A percentile compares a stretch with the other conserved stretches of the same genome.
These are phyloP conservation scores for Dillenia suffruticosa DNA, from an alignment of 164 flowering plant species.

Conservation along the genomic window DNA sequence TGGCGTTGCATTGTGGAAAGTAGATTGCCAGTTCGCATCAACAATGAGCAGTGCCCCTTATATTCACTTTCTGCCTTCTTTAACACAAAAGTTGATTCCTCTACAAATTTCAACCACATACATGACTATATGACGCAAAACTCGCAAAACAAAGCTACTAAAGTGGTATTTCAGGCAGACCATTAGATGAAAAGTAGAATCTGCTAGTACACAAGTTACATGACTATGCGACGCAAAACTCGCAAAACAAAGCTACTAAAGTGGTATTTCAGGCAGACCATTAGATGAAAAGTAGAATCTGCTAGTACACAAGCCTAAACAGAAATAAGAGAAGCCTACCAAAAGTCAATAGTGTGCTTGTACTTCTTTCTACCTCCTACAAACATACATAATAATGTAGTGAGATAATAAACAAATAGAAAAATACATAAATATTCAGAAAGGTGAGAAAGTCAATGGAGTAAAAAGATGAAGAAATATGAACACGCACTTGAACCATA, in stretches of 20 bases:
- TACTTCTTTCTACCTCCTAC: conserved; percentile 93
- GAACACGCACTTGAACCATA: conserved; percentile 74
- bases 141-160: too few relatives aligned
- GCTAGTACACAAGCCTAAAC: too few relatives aligned
- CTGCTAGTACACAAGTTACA: too few relatives aligned
- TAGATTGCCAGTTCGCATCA: conserved; percentile 74
- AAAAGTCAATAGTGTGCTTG: conserved; percentile 65
- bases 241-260: too few relatives aligned
- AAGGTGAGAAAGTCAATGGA: background rate
- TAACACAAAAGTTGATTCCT: conserved; percentile 76
- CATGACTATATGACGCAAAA: too few relatives aligned
- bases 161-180: too few relatives aligned
- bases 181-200: too few relatives aligned
- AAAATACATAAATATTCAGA: background rate
- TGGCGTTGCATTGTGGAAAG: conserved; percentile 89
- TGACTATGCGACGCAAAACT: too few relatives aligned
- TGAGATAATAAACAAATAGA: background rate
- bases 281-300: too few relatives aligned
- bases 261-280: too few relatives aligned
- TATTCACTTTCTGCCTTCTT: conserved; percentile 88
- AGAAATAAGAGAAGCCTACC: conserved; percentile 41
- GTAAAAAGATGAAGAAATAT: background rate
- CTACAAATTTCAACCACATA: conserved; percentile 26
- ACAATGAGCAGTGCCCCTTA: conserved; percentile 82
- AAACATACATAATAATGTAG: conserved; percentile 9